Evolutionary conservation across 2,329 filamentous ascomycete genomes (phyloP).

Genomic region (Amylocarpus encephaloides): DNA sequence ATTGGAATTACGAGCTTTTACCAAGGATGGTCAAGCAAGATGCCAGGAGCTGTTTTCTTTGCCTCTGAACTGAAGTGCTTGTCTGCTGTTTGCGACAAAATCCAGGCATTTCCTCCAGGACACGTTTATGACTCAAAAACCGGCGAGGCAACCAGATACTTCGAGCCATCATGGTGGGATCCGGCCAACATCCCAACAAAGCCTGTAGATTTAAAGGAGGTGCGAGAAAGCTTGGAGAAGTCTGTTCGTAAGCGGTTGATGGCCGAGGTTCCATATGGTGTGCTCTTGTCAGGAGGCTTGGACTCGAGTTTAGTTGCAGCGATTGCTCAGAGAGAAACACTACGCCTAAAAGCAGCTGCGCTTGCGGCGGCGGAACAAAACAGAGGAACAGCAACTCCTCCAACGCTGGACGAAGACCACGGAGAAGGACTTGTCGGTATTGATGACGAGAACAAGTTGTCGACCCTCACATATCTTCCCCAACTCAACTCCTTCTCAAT

Average conservation of each 20-base stretch:
- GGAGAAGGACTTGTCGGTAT: conserved; percentile 82
- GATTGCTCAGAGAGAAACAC: conserved; percentile 89
- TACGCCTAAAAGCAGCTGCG: conserved; percentile 64
- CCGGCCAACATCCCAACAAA: conserved; percentile 68
- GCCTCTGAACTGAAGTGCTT: conserved; percentile 95
- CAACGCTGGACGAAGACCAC: conserved; percentile 48
- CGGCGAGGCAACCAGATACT: conserved; percentile 78
- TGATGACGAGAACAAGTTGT: conserved; percentile 84
- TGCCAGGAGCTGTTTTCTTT: conserved; percentile 85
- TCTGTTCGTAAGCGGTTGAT: conserved; percentile 94
- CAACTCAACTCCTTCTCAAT: conserved; percentile 99
- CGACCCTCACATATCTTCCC: conserved; percentile 83
- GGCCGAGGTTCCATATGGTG: conserved; percentile 97
- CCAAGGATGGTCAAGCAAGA: conserved; percentile 80
- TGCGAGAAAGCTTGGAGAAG: conserved; percentile 79
- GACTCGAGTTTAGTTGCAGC: conserved; percentile 93
- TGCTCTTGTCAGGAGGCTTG: conserved; percentile 87
- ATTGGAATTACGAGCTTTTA: conserved; percentile 98
- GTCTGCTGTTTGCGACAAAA: conserved; percentile 89
- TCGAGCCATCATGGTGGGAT: conserved; percentile 89
- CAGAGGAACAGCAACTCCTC: conserved; percentile 35
- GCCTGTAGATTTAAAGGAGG: conserved; percentile 74
- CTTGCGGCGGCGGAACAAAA: conserved; percentile 39
- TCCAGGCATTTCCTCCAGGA: conserved; percentile 88
- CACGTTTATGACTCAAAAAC: conserved; percentile 96